Evolutionary conservation across 2,329 filamentous ascomycete species (phyloP).

Genomic region (Beauveria australis): DNA sequence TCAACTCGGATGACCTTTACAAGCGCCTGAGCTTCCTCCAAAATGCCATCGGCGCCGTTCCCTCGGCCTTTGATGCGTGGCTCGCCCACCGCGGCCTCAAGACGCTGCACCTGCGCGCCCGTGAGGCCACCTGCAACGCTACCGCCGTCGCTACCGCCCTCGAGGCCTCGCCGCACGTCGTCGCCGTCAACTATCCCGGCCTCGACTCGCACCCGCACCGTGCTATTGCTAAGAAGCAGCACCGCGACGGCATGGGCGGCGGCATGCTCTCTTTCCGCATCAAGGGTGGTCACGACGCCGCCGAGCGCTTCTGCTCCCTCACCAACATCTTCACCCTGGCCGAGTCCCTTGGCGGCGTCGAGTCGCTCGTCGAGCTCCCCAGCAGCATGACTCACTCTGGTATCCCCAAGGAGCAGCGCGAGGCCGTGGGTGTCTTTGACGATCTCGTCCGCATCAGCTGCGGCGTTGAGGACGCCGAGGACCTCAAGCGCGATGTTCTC

Average conservation of each 20-base stretch:
- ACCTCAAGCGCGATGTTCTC: conserved; percentile 73
- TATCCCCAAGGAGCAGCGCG: conserved; percentile 82
- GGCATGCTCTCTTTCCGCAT: conserved; percentile 98
- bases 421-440: conserved; percentile 89
- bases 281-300: conserved; percentile 73
- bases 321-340: conserved; percentile 90
- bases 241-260: conserved; percentile 87
- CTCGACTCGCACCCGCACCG: conserved; percentile 81
- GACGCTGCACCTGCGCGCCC: conserved; percentile 86
- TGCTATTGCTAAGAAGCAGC: conserved; percentile 78
- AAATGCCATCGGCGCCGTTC: conserved; percentile 93
- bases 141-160: conserved; percentile 67
- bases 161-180: conserved; percentile 70
- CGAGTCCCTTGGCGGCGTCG: conserved; percentile 85
- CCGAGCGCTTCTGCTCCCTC: conserved; percentile 83
- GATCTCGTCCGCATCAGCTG: conserved; percentile 91
- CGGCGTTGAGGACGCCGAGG: conserved; percentile 83
- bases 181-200: conserved; percentile 92
- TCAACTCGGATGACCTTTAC: conserved; percentile 77
- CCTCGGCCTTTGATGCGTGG: conserved; percentile 95
- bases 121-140: conserved; percentile 78
- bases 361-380: conserved; percentile 85
- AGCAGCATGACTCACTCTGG: conserved; percentile 96
- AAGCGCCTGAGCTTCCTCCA: conserved; percentile 81
- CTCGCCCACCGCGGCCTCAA: conserved; percentile 94